A percentile compares a stretch with the other conserved stretches of the same genome.
Evolutionary conservation across 2,329 filamentous ascomycete genomes (phyloP).

Genomic region (Ascochyta koolunga): DNA sequence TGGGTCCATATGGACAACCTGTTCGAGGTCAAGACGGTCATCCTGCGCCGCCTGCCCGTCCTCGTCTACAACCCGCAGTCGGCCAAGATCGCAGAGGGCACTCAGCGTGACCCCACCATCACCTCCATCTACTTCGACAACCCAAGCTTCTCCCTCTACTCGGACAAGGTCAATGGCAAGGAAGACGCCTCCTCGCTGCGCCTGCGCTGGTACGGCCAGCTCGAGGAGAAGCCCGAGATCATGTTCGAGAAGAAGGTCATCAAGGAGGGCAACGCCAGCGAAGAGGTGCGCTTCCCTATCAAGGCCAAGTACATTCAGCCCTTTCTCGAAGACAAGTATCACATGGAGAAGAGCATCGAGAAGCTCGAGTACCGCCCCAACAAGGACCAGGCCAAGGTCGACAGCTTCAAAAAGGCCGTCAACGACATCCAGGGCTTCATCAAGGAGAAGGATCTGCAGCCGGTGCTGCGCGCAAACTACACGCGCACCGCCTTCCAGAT

Average conservation of each 20-base stretch:
- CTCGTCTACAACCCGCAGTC: constrained; percentile 91
- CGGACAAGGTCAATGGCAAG: constrained; percentile 78
- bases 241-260: constrained; percentile 89
- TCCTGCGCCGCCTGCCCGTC: constrained; percentile 86
- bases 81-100: constrained; percentile 79
- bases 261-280: constrained; percentile 74
- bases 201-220: constrained; percentile 88
- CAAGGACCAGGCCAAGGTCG: constrained; percentile 68
- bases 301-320: constrained; percentile 93
- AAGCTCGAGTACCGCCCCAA: constrained; percentile 82
- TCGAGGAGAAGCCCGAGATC: constrained; percentile 79
- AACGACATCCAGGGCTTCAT: constrained; percentile 81
- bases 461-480: constrained; percentile 89
- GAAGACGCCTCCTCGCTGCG: constrained; percentile 81
- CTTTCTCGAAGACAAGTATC: constrained; percentile 86
- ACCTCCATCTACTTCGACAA: constrained; percentile 98
- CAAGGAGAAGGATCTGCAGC: constrained; percentile 76
- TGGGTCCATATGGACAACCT: constrained; percentile 97
- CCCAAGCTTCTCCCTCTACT: constrained; percentile 82
- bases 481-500: constrained; percentile 96
- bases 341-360: constrained; percentile 86
- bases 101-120: constrained; percentile 81
- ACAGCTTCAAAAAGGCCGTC: constrained; percentile 73
- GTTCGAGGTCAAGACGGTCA: constrained; percentile 94
- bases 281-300: constrained; percentile 80